Evolutionary conservation across 2,329 filamentous ascomycete genomes (phyloP).

Genomic region (Periconia macrospinosa): DNA sequence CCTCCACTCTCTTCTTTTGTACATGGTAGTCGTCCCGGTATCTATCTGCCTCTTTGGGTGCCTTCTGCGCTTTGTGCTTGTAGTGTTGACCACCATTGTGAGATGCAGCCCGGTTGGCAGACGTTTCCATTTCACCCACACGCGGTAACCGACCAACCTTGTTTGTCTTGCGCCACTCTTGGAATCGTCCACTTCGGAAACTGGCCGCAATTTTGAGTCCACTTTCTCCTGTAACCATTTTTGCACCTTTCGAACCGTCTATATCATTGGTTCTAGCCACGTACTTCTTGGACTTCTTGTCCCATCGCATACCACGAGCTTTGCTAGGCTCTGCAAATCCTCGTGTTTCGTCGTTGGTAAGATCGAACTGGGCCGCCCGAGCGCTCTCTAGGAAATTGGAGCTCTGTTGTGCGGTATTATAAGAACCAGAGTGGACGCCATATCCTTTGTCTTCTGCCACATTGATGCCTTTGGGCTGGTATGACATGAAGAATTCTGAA

Average conservation of each 20-base stretch:
- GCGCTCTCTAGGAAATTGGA: constrained; percentile 85
- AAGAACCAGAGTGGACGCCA: constrained; percentile 80
- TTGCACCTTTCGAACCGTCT: constrained; percentile 75
- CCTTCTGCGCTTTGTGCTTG: constrained; percentile 84
- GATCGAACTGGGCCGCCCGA: constrained; percentile 86
- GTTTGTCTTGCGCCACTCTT: constrained; percentile 87
- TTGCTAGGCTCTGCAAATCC: constrained; percentile 77
- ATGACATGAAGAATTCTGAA: constrained; percentile 93
- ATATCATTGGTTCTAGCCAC: constrained; percentile 90
- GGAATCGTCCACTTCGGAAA: constrained; percentile 92
- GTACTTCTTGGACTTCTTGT: constrained; percentile 96
- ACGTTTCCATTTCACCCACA: constrained; percentile 76
- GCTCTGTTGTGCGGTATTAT: constrained; percentile 52
- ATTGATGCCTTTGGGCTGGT: constrained; percentile 79
- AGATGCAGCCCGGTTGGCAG: constrained; percentile 21
- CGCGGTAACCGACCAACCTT: constrained; percentile 76
- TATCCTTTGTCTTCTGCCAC: constrained; percentile 89
- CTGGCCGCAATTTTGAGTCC: constrained; percentile 94
- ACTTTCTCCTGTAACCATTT: constrained; percentile 84
- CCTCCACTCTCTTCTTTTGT: constrained; percentile 85
- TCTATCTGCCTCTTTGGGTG: constrained; percentile 92
- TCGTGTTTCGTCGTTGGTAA: constrained; percentile 85
- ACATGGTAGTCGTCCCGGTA: constrained; percentile 87
- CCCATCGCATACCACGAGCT: constrained; percentile 82
- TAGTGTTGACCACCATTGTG: constrained; percentile 58